Conservation (phyloP, 352 stramenopile species). For the Phytopythium kandeliae region DNA sequence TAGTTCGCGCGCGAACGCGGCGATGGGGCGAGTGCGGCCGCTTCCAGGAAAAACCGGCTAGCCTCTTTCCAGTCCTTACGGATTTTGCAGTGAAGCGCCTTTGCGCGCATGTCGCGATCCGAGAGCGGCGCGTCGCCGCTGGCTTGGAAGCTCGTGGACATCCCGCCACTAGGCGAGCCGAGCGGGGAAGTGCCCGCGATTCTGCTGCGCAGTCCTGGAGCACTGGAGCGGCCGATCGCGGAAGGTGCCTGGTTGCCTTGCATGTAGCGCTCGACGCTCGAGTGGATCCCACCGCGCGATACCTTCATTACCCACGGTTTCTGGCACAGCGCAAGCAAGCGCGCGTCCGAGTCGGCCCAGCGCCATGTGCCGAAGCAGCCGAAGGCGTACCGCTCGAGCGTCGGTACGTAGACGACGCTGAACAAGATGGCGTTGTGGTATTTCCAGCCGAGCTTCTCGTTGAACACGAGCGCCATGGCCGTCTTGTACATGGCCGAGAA, state of each 20-base stretch:
- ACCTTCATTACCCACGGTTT: constrained; percentile 41
- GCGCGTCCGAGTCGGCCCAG: constrained; percentile 55
- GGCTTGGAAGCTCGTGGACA: constrained; percentile 7
- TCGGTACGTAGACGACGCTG: constrained; percentile 58
- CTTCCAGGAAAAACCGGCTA: constrained; percentile 41
- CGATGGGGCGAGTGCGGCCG: constrained; percentile 27
- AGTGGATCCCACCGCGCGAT: constrained; percentile 40
- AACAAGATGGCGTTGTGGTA: constrained; percentile 57
- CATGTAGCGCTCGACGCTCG: constrained; percentile 48
- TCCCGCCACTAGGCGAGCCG: not conserved
- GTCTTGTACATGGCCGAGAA: constrained; percentile 68
- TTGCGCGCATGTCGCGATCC: constrained; percentile 46
- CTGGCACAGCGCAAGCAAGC: constrained; percentile 38
- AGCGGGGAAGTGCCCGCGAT: not conserved
- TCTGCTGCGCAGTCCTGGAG: not conserved
- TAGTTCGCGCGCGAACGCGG: constrained; percentile 44
- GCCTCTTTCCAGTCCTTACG: constrained; percentile 66
- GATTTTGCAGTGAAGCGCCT: constrained; percentile 64
- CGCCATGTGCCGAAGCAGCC: constrained; percentile 63
- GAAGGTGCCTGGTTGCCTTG: not conserved
- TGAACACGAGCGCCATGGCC: constrained; percentile 52
- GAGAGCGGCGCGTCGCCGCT: constrained; percentile 14
- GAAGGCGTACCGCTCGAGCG: constrained; percentile 58
- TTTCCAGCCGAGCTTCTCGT: constrained; percentile 58
- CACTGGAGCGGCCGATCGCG: not conserved